phyloP scores from a whole-genome alignment of 2,329 filamentous ascomycete species.

The Penicillium verrucosum region DNA sequence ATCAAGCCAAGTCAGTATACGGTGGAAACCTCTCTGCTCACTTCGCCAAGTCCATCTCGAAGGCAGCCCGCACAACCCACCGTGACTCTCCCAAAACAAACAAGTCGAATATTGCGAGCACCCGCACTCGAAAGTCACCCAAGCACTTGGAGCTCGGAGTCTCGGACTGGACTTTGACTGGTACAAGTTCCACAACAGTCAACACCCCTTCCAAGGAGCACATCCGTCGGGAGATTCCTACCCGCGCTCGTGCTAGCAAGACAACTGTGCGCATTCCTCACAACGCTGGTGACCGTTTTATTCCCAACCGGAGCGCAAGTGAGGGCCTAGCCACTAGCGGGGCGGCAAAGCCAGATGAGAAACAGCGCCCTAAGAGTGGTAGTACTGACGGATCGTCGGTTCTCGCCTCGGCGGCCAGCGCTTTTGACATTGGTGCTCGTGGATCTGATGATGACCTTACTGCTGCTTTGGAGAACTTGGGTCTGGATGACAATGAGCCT shows the following conservation, averaged over 20 bases:
- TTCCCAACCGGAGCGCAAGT: slow-evolving; percentile 87
- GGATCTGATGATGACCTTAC: slow-evolving; percentile 70
- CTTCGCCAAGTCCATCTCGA: slow-evolving; percentile 62
- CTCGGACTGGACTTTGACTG: slow-evolving; percentile 86
- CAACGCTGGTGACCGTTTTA: slow-evolving; percentile 87
- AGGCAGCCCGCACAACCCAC: slow-evolving; percentile 52
- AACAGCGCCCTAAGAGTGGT: slow-evolving; percentile 69
- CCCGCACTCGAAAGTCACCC: slow-evolving; percentile 64
- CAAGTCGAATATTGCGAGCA: slow-evolving; percentile 79
- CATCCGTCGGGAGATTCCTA: slow-evolving; percentile 53
- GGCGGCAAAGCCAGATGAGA: slow-evolving; percentile 80
- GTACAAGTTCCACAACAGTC: slow-evolving; percentile 62
- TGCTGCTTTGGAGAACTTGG: slow-evolving; percentile 75
- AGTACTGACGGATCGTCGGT: slow-evolving; percentile 68
- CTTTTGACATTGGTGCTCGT: slow-evolving; percentile 61
- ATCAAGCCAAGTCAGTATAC: slow-evolving; percentile 67
- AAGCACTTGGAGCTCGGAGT: slow-evolving; percentile 86
- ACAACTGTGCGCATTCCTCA: slow-evolving; percentile 66
- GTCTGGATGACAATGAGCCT: slow-evolving; percentile 69
- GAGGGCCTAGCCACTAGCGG: slow-evolving; percentile 80
- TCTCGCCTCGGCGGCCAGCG: slow-evolving; percentile 69
- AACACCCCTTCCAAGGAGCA: slow-evolving; percentile 62
- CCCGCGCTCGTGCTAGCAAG: slow-evolving; percentile 56
- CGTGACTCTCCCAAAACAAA: slow-evolving; percentile 95
- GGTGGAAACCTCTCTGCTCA: slow-evolving; percentile 75